These are phyloP conservation scores for Geranomyces variabilis DNA, from an alignment of 192 early-diverging fungal species.

Conservation along the genomic window DNA sequence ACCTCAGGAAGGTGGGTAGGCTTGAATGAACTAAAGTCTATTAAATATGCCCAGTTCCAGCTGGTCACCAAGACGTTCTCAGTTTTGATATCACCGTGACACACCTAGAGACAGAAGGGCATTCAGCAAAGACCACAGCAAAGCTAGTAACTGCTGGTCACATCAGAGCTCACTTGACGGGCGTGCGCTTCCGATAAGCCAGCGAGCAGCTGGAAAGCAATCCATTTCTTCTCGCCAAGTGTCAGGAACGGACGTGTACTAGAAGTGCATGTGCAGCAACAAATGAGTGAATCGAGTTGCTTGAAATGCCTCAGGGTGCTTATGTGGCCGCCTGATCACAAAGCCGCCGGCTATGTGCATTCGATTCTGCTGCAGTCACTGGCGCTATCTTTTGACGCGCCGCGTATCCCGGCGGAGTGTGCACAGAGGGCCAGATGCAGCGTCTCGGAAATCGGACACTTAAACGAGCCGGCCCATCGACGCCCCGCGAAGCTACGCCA, in stretches of 20 bases:
- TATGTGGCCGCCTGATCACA: neutral
- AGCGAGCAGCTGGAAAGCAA: conserved; percentile 84
- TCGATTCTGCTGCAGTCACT: no score
- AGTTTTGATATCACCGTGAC: conserved; percentile 95
- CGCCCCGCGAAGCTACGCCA: no score
- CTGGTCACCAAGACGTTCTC: conserved; percentile 93
- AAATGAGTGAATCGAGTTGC: neutral
- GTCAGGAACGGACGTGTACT: conserved; percentile 94
- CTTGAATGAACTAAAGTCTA: conserved; percentile 90
- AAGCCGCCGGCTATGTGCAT: neutral
- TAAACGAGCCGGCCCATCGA: no score
- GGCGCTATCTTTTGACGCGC: no score
- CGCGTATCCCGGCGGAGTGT: no score
- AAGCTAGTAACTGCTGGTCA: neutral
- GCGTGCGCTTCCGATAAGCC: conserved; percentile 81
- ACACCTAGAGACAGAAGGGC: conserved; percentile 64
- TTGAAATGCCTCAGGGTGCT: neutral
- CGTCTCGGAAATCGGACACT: no score
- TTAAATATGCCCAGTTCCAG: conserved; percentile 93
- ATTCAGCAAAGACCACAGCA: no score
- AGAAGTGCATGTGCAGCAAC: neutral
- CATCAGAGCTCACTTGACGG: conserved; percentile 41
- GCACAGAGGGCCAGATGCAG: no score
- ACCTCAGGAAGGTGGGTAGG: conserved; percentile 91
- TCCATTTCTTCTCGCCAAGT: conserved; percentile 89